Base-by-base conservation (phyloP, 371 early-diverging fungal genomes). In the Mortierella sp. region DNA sequence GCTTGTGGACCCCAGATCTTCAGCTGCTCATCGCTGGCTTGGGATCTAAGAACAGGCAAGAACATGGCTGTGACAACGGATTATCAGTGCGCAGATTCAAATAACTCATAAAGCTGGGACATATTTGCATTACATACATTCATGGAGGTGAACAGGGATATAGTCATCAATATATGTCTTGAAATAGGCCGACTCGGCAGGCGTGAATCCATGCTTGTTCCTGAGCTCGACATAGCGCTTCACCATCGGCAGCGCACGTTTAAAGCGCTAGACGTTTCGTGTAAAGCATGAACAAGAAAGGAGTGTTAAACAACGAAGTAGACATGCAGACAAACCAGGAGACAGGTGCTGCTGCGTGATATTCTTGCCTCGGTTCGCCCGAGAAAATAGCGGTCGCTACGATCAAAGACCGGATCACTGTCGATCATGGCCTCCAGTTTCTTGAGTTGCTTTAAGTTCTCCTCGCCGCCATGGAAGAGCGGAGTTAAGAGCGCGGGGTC, bases 11-110 rank as follows among this genome's bases (percentile, higher is more conserved):
- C 76, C 80, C 88, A 90, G 60, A 80, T 59, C 61, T 82, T 81
- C 56, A 80, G 75, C 69, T 92, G 91, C 69, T 90, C 90, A 27
- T 82, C 82, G 9, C 83, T 83, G 15, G 82, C 86, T 62, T 90
- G 90, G 24, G 81, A 71, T 50, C 80, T 70, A 39, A 92, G 76
- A 2, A 86, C 84, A 3, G 89, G 89, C 37, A 87, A 71, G 70
- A 91, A 90, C 90, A 90, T 89, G 30, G 81, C 73, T 73, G 54
- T 11, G 28, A 28, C 12, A 2, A 26, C n/a, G 4, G 37, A 14
- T 11, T 34, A n/a, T n/a, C n/a, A n/a, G n/a, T n/a, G n/a, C n/a
- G n/a, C n/a, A n/a, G n/a, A n/a, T n/a, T n/a, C n/a, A n/a, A n/a
- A n/a, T n/a, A n/a, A n/a, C n/a, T n/a, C n/a, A n/a, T n/a, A n/a